Evolutionary conservation across 139 green algal species (phyloP).

Genomic region (Chlamydomonas sphaeroides): DNA sequence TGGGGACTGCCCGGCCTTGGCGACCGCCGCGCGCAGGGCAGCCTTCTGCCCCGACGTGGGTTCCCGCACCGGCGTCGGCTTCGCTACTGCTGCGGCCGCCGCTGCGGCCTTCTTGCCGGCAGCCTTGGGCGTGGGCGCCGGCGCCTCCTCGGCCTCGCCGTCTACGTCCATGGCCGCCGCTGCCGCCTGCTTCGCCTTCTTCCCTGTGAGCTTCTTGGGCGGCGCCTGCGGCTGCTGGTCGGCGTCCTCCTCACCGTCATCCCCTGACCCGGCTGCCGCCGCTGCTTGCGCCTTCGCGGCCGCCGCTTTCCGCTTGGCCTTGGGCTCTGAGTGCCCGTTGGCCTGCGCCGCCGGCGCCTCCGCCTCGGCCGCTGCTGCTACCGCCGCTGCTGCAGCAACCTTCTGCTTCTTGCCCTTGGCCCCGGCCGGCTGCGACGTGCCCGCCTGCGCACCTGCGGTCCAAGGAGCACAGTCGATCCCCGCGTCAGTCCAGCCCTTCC

Average conservation of each 20-base stretch:
- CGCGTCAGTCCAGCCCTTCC: too few relatives aligned
- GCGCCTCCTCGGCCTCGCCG: too few relatives aligned
- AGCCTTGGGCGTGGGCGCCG: too few relatives aligned
- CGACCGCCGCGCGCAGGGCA: conserved; percentile 14
- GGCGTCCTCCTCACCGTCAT: conserved; percentile 11
- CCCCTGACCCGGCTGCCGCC: background rate
- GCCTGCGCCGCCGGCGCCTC: background rate
- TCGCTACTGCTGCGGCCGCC: background rate
- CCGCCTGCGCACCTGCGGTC: conserved; percentile 5
- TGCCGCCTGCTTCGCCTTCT: background rate
- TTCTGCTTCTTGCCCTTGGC: conserved; percentile 25
- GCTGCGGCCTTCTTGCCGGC: background rate
- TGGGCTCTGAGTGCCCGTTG: too few relatives aligned
- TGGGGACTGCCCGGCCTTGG: background rate
- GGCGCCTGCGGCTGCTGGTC: background rate
- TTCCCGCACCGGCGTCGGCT: background rate
- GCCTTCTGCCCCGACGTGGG: conserved; percentile 33
- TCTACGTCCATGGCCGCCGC: background rate
- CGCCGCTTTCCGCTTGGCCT: conserved; percentile 16
- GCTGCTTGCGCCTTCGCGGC: too few relatives aligned
- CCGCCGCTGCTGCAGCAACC: conserved; percentile 10
- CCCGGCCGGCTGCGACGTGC: background rate
- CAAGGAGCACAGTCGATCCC: too few relatives aligned
- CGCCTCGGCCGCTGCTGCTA: background rate
- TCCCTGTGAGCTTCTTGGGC: background rate